These are phyloP conservation scores for Gyrodon lividus DNA, from an alignment of 768 basidiomycete species.

Conservation along the genomic window DNA sequence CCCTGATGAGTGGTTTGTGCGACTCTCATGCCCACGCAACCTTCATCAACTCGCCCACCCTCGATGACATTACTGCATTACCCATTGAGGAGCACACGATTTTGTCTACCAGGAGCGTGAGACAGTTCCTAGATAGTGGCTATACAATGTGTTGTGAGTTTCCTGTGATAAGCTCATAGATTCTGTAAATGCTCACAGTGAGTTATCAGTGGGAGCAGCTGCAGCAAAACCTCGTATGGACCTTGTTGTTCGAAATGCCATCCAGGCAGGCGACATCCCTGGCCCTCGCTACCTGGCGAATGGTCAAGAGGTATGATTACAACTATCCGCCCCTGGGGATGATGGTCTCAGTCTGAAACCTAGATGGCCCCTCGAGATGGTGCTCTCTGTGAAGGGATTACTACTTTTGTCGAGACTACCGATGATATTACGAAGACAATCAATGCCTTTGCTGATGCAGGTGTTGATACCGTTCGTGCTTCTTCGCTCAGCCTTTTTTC, in stretches of 20 bases:
- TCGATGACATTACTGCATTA: conserved; percentile 31
- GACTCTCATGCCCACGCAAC: conserved; percentile 36
- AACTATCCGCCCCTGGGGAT: background rate
- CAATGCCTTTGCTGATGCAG: conserved; percentile 24
- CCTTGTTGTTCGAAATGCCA: conserved; percentile 34
- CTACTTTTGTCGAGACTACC: conserved; percentile 28
- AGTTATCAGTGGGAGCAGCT: conserved; percentile 32
- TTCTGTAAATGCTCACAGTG: background rate
- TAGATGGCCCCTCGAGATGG: conserved; percentile 34
- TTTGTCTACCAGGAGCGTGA: conserved; percentile 29
- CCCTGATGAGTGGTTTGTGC: conserved; percentile 37
- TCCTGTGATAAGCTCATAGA: background rate
- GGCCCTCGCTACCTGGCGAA: conserved; percentile 38
- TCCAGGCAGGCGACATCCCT: conserved; percentile 33
- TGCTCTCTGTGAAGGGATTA: conserved; percentile 33
- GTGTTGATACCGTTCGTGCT: conserved; percentile 20
- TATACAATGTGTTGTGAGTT: conserved; percentile 38
- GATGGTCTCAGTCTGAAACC: background rate
- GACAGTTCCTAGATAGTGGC: conserved; percentile 35
- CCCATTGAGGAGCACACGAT: conserved; percentile 35
- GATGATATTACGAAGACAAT: conserved; percentile 30
- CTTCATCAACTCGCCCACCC: conserved; percentile 31
- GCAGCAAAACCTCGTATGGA: conserved; percentile 35
- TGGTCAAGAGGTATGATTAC: conserved; percentile 31
- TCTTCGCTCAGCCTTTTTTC: background rate